Conservation (phyloP, 768 basidiomycete species). For the Candolleomyces efflorescens region DNA sequence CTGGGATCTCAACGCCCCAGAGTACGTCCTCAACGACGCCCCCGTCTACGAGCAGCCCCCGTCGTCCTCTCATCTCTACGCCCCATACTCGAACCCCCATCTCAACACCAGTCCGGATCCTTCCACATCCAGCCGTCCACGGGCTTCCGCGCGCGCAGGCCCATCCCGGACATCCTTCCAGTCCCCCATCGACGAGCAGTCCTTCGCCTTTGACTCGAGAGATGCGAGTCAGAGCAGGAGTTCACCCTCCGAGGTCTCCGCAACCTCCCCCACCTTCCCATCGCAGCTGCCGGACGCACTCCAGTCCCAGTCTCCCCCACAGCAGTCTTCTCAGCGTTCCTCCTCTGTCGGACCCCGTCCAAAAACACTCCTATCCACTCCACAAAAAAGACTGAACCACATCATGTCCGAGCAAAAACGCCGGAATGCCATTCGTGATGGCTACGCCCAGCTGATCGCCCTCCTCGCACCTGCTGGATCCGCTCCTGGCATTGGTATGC, state of each 20-base stretch:
- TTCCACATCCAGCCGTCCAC: constrained; percentile 32
- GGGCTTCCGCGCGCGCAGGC: constrained; percentile 23
- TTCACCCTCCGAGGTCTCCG: constrained; percentile 27
- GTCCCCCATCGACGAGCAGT: constrained; percentile 17
- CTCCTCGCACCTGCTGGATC: constrained; percentile 76
- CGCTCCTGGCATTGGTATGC: constrained; percentile 65
- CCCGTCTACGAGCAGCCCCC: not conserved
- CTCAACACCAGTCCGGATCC: constrained; percentile 39
- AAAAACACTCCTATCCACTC: constrained; percentile 72
- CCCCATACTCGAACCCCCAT: constrained; percentile 48
- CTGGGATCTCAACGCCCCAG: constrained; percentile 48
- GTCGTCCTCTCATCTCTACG: constrained; percentile 4
- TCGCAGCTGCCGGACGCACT: not conserved
- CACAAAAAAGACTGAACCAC: constrained; percentile 88
- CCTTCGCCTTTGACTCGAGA: constrained; percentile 16
- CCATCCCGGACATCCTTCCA: constrained; percentile 21
- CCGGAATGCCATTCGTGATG: constrained; percentile 86
- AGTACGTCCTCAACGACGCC: constrained; percentile 6
- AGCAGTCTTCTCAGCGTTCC: constrained; percentile 14
- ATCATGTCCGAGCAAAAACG: constrained; percentile 95
- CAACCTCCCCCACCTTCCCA: constrained; percentile 10
- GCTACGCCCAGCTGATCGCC: constrained; percentile 81
- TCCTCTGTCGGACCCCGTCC: constrained; percentile 27
- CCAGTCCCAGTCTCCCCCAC: constrained; percentile 6
- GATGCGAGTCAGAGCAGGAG: constrained; percentile 20